Evolutionary conservation across 176 grass and related monocot species (phyloP).

Genomic region (Saccharum spontaneum): DNA sequence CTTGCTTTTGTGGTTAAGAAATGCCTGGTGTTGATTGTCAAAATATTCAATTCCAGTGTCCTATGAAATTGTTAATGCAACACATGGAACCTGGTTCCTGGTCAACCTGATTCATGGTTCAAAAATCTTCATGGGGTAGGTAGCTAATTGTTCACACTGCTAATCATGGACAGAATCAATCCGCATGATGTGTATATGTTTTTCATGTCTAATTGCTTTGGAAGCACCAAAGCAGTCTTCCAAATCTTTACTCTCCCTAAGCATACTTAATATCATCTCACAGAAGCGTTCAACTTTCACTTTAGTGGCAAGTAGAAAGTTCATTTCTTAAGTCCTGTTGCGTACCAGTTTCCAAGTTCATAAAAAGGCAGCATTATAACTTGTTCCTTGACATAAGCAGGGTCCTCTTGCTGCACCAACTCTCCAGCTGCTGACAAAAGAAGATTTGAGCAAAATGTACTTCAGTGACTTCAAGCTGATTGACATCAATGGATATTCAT

Average conservation of each 20-base stretch:
- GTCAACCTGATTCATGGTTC: background rate
- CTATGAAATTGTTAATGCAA: background rate
- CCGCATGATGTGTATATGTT: background rate
- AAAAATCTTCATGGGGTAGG: background rate
- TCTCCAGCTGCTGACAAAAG: slow-evolving; percentile 84
- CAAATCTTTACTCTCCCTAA: background rate
- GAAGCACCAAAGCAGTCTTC: background rate
- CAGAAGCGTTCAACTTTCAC: background rate
- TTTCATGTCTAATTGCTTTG: background rate
- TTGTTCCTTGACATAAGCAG: slow-evolving; percentile 37
- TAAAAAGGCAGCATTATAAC: background rate
- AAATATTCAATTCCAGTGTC: background rate
- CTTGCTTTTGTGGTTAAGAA: slow-evolving; percentile 17
- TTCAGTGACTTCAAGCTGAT: slow-evolving; percentile 82
- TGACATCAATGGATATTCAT: slow-evolving; percentile 80
- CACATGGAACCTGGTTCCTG: background rate
- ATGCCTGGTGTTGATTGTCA: background rate
- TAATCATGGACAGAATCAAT: background rate
- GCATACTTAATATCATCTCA: background rate
- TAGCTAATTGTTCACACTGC: background rate
- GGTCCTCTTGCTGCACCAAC: slow-evolving; percentile 88
- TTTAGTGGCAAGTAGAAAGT: background rate
- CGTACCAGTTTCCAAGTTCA: background rate
- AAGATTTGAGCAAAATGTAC: slow-evolving; percentile 95
- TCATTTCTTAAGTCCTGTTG: background rate